Evolutionary conservation across 805 yeast genomes (phyloP).

Genomic region (Brettanomyces bruxellensis): DNA sequence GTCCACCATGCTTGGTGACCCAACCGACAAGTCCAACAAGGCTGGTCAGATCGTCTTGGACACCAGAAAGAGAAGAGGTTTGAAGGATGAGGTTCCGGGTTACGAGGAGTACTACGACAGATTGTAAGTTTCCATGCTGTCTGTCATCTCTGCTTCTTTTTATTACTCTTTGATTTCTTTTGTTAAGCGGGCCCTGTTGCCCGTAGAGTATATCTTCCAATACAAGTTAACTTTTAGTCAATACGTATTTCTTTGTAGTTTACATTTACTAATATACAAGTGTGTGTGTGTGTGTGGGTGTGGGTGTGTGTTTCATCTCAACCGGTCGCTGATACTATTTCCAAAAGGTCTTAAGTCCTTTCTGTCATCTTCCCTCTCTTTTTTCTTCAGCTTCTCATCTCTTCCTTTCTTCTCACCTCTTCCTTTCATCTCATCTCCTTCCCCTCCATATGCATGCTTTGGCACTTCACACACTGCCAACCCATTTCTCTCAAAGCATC

Average conservation of each 20-base stretch:
- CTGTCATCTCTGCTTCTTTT: not conserved
- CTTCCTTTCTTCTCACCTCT: not conserved
- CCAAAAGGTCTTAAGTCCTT: too few relatives aligned
- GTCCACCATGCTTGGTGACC: conserved; percentile 87
- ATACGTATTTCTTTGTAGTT: too few relatives aligned
- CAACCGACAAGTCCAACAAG: conserved; percentile 72
- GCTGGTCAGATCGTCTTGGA: conserved; percentile 51
- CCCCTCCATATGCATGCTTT: not conserved
- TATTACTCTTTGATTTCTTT: not conserved
- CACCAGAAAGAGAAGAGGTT: conserved; percentile 90
- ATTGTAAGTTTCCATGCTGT: conserved; percentile 37
- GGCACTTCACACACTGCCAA: not conserved
- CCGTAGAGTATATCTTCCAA: too few relatives aligned
- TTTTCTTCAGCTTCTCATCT: too few relatives aligned
- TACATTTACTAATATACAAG: too few relatives aligned
- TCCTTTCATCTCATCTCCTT: not conserved
- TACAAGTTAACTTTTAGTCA: too few relatives aligned
- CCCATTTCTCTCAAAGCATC: not conserved
- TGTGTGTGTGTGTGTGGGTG: too few relatives aligned
- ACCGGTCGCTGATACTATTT: too few relatives aligned
- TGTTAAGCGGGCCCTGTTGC: not conserved
- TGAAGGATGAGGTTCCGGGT: conserved; percentile 96
- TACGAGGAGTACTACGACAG: conserved; percentile 98
- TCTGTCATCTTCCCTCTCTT: too few relatives aligned
- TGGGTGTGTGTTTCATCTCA: too few relatives aligned